phyloP scores from a whole-genome alignment of 306 rosid species.

The Geum urbanum region DNA sequence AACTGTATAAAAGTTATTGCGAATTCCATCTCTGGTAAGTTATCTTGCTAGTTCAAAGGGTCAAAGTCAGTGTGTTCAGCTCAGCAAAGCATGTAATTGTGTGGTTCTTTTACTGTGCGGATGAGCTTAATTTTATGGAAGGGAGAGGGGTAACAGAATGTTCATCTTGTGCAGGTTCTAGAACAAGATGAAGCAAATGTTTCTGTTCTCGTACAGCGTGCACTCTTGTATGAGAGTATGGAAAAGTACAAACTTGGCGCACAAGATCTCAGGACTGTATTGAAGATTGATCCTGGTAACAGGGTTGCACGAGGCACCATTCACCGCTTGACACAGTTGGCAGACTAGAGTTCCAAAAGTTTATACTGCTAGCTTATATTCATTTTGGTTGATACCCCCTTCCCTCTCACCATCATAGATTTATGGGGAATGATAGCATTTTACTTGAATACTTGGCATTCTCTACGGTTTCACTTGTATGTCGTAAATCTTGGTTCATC shows the following conservation, averaged over 20 bases:
- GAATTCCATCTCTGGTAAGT: not conserved
- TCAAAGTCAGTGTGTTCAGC: not conserved
- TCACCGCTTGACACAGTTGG: conserved; percentile 83
- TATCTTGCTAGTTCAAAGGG: not conserved
- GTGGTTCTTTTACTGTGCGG: not conserved
- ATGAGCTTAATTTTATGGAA: conserved; percentile 13
- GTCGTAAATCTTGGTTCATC: conserved; percentile 31
- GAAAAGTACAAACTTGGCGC: conserved; percentile 97
- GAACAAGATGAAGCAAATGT: conserved; percentile 62
- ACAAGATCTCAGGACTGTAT: conserved; percentile 80
- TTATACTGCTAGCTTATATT: conserved; percentile 5
- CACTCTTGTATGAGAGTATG: conserved; percentile 93
- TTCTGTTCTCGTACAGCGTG: conserved; percentile 86
- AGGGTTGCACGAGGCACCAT: conserved; percentile 90
- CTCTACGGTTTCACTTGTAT: conserved; percentile 29
- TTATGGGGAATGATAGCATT: conserved; percentile 29
- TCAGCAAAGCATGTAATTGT: not conserved
- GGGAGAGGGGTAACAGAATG: conserved; percentile 18
- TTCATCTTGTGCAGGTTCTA: conserved; percentile 53
- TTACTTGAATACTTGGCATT: conserved; percentile 14
- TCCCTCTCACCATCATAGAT: conserved; percentile 21
- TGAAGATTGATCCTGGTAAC: conserved; percentile 86
- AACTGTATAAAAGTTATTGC: not conserved
- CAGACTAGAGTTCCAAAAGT: conserved; percentile 43
- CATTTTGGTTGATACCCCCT: conserved; percentile 25